Percentiles rank a stretch among this genome's conserved stretches.
Conservation (phyloP, 805 yeast genomes). For the Saccharomycopsis sp. region DNA sequence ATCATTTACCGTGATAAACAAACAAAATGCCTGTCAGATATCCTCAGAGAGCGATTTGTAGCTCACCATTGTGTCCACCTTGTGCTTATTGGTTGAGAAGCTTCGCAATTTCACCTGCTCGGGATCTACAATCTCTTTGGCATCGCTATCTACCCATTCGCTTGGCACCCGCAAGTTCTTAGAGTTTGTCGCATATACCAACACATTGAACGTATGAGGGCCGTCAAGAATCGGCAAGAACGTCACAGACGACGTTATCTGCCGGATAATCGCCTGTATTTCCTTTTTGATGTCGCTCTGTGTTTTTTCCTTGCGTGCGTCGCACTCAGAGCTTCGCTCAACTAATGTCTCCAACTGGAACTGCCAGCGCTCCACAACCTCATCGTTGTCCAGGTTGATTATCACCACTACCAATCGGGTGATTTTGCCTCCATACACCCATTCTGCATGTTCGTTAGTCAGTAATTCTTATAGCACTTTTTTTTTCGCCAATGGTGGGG, state of each 20-base stretch:
- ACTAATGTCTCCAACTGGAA: conserved; percentile 51
- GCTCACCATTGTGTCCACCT: conserved; percentile 64
- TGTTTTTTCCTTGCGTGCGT: conserved; percentile 25
- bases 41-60: conserved; percentile 26
- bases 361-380: conserved; percentile 80
- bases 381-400: conserved; percentile 59
- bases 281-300: conserved; percentile 56
- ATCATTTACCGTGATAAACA: no score
- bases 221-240: conserved; percentile 71
- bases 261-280: conserved; percentile 81
- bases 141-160: conserved; percentile 75
- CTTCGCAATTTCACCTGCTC: conserved; percentile 67
- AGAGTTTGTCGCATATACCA: conserved; percentile 63
- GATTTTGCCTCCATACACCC: conserved; percentile 69
- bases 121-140: conserved; percentile 42
- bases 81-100: conserved; percentile 61
- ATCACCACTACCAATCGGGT: conserved; percentile 65
- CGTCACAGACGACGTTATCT: conserved; percentile 81
- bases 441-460: conserved; percentile 29
- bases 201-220: conserved; percentile 70
- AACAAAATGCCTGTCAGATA: no score
- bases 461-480: not conserved
- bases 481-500: not conserved
- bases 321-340: conserved; percentile 7
- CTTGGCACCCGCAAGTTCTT: conserved; percentile 53